Evolutionary conservation across 2,329 filamentous ascomycete species (phyloP), one percentile per base, ranked within the genome.

Genomic region (Exophiala xenobiotica): DNA sequence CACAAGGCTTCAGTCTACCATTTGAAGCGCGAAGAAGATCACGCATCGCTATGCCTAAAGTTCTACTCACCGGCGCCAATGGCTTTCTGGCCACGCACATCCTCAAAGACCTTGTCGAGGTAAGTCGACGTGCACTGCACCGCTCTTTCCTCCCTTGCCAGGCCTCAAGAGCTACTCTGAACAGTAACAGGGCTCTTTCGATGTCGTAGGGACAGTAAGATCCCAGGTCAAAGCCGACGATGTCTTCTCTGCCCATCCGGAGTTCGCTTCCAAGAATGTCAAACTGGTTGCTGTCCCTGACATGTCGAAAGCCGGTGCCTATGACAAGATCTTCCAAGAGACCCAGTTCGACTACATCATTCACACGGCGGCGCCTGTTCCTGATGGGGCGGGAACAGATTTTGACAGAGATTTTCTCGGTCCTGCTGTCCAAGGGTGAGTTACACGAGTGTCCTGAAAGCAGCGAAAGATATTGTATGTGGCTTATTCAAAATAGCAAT

Each of bases 1-100:
- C n/a, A n/a, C n/a, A n/a, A n/a, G n/a, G n/a, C n/a, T n/a, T n/a
- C n/a, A n/a, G n/a, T n/a, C n/a, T n/a, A n/a, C n/a, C n/a, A n/a
- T n/a, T n/a, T n/a, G n/a, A n/a, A n/a, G n/a, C n/a, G n/a, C n/a
- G n/a, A n/a, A n/a, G n/a, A n/a, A n/a, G n/a, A n/a, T n/a, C n/a
- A n/a, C n/a, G n/a, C n/a, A n/a, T n/a, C n/a, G n/a, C n/a, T n/a
- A 35, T 35, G 31, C 12, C 31, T 12, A 35, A 35, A 26, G 49
- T 51, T 14, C 27, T 51, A 3, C 33, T 51, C 20, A 51, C 49
- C 14, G 49, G 49, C 4, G 49, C 49, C 18, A 51, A 51, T 42
- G 49, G 49, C 24, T 51, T 51, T 16, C 6, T 51, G 9, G 49
- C 42, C 12, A 35, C 49, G 18, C 42, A 51, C 23, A 31, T 51